phyloP scores from a whole-genome alignment of 345 rosid genomes.

The Salix arbutifolia region DNA sequence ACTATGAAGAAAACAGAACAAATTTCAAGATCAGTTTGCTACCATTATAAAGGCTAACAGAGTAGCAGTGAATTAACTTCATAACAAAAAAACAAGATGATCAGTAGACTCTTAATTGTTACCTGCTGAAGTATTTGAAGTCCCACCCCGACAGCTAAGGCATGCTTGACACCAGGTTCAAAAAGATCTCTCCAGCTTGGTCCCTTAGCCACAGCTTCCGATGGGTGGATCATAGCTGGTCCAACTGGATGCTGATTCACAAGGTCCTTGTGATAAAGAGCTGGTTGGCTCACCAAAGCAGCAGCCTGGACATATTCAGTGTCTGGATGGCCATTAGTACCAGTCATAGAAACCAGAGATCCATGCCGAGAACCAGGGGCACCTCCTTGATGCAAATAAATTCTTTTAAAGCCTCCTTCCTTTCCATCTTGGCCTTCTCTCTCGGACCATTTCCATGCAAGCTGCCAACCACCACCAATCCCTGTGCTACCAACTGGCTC shows the following conservation, averaged over 20 bases:
- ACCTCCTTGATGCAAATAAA: slow-evolving; percentile 79
- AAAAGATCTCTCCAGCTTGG: slow-evolving; percentile 73
- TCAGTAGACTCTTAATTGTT: slow-evolving; percentile 10
- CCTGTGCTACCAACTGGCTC: slow-evolving; percentile 52
- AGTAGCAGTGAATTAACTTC: neutral
- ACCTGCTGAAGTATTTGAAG: slow-evolving; percentile 99
- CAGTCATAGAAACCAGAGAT: slow-evolving; percentile 58
- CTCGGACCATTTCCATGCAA: slow-evolving; percentile 95
- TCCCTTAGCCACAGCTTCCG: slow-evolving; percentile 51
- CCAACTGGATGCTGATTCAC: slow-evolving; percentile 54
- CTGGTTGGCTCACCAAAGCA: slow-evolving; percentile 90
- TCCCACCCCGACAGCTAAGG: slow-evolving; percentile 83
- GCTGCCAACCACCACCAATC: slow-evolving; percentile 97
- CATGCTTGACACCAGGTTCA: slow-evolving; percentile 95
- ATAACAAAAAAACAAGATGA: neutral
- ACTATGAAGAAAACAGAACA: neutral
- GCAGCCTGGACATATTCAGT: slow-evolving; percentile 67
- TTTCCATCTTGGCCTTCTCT: slow-evolving; percentile 66
- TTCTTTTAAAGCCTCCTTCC: slow-evolving; percentile 76
- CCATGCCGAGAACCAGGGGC: slow-evolving; percentile 62
- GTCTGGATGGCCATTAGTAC: slow-evolving; percentile 49
- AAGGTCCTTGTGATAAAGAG: slow-evolving; percentile 73
- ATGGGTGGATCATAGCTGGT: slow-evolving; percentile 90
- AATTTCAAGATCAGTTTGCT: neutral
- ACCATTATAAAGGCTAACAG: neutral